Evolutionary conservation across 345 rosid species (phyloP).

Genomic region (Moricandia moricandioides): DNA sequence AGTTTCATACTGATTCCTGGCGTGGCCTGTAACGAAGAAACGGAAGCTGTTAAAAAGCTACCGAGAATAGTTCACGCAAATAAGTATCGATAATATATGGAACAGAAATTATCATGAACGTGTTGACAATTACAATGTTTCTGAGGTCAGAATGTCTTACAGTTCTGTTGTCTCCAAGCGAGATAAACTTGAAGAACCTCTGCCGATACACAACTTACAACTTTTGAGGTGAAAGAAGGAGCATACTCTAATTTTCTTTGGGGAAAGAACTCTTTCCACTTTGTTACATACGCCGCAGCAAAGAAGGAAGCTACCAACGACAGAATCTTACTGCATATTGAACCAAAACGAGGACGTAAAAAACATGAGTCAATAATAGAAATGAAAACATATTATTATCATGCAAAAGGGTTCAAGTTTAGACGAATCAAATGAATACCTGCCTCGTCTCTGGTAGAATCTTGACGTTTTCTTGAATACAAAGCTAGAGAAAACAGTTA

Average conservation of each 20-base stretch:
- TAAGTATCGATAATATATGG: not conserved
- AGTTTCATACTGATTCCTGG: slow-evolving; percentile 56
- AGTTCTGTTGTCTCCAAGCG: slow-evolving; percentile 79
- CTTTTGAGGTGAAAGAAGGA: not conserved
- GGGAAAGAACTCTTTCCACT: slow-evolving; percentile 44
- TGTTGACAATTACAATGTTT: not conserved
- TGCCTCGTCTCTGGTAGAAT: slow-evolving; percentile 83
- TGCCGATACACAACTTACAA: not conserved
- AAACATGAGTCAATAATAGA: not conserved
- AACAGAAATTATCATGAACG: not conserved
- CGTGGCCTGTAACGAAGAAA: slow-evolving; percentile 58
- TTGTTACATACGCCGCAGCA: slow-evolving; percentile 61
- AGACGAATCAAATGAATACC: slow-evolving; percentile 34
- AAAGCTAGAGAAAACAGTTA: slow-evolving; percentile 48
- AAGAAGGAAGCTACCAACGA: slow-evolving; percentile 71
- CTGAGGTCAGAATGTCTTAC: slow-evolving; percentile 43
- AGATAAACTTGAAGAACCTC: not conserved
- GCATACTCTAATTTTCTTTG: not conserved
- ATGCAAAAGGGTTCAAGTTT: not conserved
- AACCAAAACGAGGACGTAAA: slow-evolving; percentile 25
- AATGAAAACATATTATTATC: not conserved
- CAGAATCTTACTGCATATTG: slow-evolving; percentile 68
- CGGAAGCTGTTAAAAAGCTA: not conserved
- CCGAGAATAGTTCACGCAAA: not conserved
- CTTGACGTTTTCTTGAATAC: slow-evolving; percentile 73